Conservation (phyloP, 345 rosid species). For the Ceriops decandra region DNA sequence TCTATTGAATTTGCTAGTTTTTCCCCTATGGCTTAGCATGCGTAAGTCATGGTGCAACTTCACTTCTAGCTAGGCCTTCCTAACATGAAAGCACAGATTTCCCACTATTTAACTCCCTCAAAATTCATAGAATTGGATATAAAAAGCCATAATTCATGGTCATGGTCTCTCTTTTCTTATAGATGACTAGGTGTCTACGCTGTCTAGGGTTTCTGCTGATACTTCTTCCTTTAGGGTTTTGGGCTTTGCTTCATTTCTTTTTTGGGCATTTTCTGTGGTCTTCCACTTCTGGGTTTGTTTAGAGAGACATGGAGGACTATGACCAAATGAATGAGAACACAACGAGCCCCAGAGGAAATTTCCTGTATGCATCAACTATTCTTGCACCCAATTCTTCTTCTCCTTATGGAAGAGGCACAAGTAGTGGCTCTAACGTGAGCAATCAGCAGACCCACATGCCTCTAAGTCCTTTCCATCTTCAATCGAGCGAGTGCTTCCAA, state of each 20-base stretch:
- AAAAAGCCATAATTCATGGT: not conserved
- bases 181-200: slow-evolving; percentile 23
- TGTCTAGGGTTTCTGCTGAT: slow-evolving; percentile 32
- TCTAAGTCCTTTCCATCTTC: slow-evolving; percentile 41
- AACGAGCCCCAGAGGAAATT: slow-evolving; percentile 49
- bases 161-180: not conserved
- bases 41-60: slow-evolving; percentile 48
- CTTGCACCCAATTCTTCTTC: slow-evolving; percentile 45
- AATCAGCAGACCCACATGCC: slow-evolving; percentile 39
- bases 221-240: slow-evolving; percentile 41
- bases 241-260: slow-evolving; percentile 10
- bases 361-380: slow-evolving; percentile 58
- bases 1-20: slow-evolving; percentile 14
- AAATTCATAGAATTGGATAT: slow-evolving; percentile 31
- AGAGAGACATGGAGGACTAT: slow-evolving; percentile 60
- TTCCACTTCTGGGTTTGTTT: slow-evolving; percentile 25
- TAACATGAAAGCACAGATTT: slow-evolving; percentile 19
- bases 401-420: slow-evolving; percentile 41
- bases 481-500: slow-evolving; percentile 49
- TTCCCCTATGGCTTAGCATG: slow-evolving; percentile 24
- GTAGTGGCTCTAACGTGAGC: slow-evolving; percentile 31
- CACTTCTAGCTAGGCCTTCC: slow-evolving; percentile 42
- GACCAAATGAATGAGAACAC: slow-evolving; percentile 56
- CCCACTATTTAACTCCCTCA: slow-evolving; percentile 23
- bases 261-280: slow-evolving; percentile 23